These are phyloP conservation scores for Letharia lupina DNA, from an alignment of 495 filamentous ascomycete genomes.

Conservation along the genomic window DNA sequence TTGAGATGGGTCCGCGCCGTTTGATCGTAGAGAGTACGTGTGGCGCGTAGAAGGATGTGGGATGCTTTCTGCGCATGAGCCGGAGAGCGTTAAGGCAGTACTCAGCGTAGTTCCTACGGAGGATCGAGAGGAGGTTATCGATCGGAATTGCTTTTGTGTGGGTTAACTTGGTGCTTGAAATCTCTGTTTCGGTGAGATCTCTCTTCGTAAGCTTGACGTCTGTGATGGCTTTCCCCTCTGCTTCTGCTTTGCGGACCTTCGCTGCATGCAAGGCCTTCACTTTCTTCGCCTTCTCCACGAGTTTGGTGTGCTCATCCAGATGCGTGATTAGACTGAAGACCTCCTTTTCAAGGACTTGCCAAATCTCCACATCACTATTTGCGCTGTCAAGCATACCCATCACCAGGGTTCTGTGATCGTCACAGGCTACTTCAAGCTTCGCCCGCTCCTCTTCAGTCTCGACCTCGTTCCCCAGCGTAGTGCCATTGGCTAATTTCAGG, in stretches of 20 bases:
- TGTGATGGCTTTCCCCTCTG: background rate
- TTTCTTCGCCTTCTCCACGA: constrained; percentile 19
- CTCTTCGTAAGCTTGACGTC: background rate
- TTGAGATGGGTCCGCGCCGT: constrained; percentile 57
- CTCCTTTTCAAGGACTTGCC: constrained; percentile 59
- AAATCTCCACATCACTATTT: constrained; percentile 57
- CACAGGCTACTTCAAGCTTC: constrained; percentile 7
- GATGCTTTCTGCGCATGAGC: constrained; percentile 53
- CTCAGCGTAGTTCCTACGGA: constrained; percentile 59
- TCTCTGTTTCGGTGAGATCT: background rate
- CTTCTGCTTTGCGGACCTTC: constrained; percentile 8
- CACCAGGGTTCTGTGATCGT: constrained; percentile 27
- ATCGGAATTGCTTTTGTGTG: constrained; percentile 10
- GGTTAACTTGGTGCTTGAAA: background rate
- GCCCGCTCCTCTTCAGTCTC: background rate
- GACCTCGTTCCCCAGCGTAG: background rate
- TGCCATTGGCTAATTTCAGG: background rate
- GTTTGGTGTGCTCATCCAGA: constrained; percentile 29
- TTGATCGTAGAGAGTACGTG: constrained; percentile 63
- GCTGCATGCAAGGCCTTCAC: constrained; percentile 15
- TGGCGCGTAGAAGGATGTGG: constrained; percentile 51
- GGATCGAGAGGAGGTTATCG: constrained; percentile 38
- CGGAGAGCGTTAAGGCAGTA: constrained; percentile 56
- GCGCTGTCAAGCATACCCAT: constrained; percentile 41
- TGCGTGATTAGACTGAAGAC: constrained; percentile 56